phyloP scores from a whole-genome alignment of 352 stramenopile genomes.

The Phytophthora brassicae region DNA sequence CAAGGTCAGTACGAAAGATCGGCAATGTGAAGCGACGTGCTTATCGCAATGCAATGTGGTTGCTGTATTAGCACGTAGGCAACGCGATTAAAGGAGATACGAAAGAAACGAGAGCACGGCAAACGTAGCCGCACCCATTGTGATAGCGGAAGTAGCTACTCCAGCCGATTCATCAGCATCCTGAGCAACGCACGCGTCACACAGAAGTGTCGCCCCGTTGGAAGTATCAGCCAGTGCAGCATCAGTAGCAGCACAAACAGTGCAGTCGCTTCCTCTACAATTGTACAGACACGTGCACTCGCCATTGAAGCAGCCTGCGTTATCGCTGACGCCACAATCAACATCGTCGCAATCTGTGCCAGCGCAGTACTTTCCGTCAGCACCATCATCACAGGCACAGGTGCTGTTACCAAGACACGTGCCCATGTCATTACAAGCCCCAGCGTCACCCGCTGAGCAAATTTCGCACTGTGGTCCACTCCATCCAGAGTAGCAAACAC shows the following conservation, averaged over 20 bases:
- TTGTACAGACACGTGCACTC: slow-evolving; percentile 59
- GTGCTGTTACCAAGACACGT: slow-evolving; percentile 63
- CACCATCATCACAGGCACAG: slow-evolving; percentile 50
- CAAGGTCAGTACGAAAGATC: slow-evolving; percentile 12
- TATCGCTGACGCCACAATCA: slow-evolving; percentile 44
- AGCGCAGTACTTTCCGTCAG: slow-evolving; percentile 54
- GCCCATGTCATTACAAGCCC: slow-evolving; percentile 52
- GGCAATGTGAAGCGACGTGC: background rate
- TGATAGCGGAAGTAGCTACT: background rate
- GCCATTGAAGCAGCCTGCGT: slow-evolving; percentile 58
- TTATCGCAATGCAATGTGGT: too few relatives aligned
- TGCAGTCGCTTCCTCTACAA: slow-evolving; percentile 48
- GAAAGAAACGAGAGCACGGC: slow-evolving; percentile 4
- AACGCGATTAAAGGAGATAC: slow-evolving; percentile 11
- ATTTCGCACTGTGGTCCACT: slow-evolving; percentile 68
- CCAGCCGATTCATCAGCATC: slow-evolving; percentile 18
- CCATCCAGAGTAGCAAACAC: slow-evolving; percentile 64
- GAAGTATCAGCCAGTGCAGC: slow-evolving; percentile 29
- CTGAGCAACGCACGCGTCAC: slow-evolving; percentile 34
- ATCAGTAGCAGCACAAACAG: slow-evolving; percentile 44
- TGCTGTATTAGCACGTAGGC: slow-evolving; percentile 1
- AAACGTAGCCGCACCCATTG: slow-evolving; percentile 6
- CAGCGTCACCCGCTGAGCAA: slow-evolving; percentile 49
- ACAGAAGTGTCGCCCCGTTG: slow-evolving; percentile 44
- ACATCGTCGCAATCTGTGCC: slow-evolving; percentile 53